A percentile compares a stretch with the other conserved stretches of the same genome.
phyloP scores from a whole-genome alignment of 768 basidiomycete genomes.

The Suillus subalutaceus region DNA sequence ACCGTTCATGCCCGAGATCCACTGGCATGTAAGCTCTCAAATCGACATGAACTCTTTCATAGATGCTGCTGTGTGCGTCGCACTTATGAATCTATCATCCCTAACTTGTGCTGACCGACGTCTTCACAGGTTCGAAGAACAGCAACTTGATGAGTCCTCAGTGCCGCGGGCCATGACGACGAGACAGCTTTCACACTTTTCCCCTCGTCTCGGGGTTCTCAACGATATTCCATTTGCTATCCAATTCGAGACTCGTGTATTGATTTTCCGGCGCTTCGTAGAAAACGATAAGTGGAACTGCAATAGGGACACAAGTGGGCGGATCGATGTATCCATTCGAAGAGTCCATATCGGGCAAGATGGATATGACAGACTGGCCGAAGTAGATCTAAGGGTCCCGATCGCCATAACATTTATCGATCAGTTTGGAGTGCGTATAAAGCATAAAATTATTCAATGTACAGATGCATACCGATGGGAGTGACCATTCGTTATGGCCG shows the following conservation, averaged over 20 bases:
- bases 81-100: not conserved
- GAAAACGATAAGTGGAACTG: conserved; percentile 52
- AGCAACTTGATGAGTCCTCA: conserved; percentile 41
- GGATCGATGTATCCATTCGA: conserved; percentile 40
- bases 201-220: conserved; percentile 83
- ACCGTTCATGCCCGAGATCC: conserved; percentile 78
- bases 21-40: conserved; percentile 76
- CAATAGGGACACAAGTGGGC: conserved; percentile 20
- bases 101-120: not conserved
- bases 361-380: conserved; percentile 83
- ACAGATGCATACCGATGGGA: conserved; percentile 7
- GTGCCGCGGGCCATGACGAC: conserved; percentile 48
- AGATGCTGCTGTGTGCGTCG: conserved; percentile 79
- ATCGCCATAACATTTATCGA: conserved; percentile 93
- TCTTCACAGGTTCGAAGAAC: conserved; percentile 62
- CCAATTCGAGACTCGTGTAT: conserved; percentile 89
- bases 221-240: conserved; percentile 97
- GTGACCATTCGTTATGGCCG: conserved; percentile 51
- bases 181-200: conserved; percentile 61
- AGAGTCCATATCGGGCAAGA: conserved; percentile 86
- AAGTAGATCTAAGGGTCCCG: conserved; percentile 77
- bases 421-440: conserved; percentile 79
- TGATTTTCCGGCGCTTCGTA: conserved; percentile 87
- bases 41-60: conserved; percentile 72
- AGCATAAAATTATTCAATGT: not conserved